Conservation (phyloP, 257 asterid species). For the Lycium barbarum region DNA sequence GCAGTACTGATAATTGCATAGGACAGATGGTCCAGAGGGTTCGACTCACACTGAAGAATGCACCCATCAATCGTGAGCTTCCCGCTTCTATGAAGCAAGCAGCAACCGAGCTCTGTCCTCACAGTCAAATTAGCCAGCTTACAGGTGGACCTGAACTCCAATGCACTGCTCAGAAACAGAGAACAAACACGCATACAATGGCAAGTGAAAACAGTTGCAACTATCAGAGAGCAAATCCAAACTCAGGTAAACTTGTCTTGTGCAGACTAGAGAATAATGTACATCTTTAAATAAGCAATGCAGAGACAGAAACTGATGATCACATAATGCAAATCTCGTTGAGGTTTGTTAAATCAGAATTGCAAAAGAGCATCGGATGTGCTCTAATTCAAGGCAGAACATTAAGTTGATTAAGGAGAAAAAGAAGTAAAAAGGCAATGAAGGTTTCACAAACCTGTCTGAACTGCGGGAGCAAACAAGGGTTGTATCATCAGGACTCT, state of each 20-base stretch:
- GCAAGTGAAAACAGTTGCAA: conserved; percentile 14
- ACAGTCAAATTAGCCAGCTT: conserved; percentile 90
- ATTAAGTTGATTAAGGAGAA: not conserved
- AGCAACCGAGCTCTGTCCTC: conserved; percentile 95
- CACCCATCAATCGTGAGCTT: conserved; percentile 86
- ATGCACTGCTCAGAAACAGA: conserved; percentile 64
- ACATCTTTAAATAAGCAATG: not conserved
- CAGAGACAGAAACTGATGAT: not conserved
- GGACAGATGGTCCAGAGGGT: conserved; percentile 94
- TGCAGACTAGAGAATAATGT: not conserved
- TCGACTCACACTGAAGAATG: conserved; percentile 87
- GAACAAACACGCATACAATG: conserved; percentile 17
- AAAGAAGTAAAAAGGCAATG: conserved; percentile 25
- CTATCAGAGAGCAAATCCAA: not conserved
- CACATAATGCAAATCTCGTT: not conserved
- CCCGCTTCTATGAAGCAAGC: conserved; percentile 95
- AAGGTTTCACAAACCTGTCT: conserved; percentile 72
- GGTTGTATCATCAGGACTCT: conserved; percentile 90
- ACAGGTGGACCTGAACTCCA: conserved; percentile 88
- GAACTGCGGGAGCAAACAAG: conserved; percentile 84
- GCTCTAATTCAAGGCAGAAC: not conserved
- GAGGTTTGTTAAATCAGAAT: not conserved
- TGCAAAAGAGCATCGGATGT: not conserved
- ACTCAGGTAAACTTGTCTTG: not conserved
- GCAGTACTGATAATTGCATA: conserved; percentile 96